Percentiles rank a stretch among this genome's conserved stretches.
Conservation (phyloP, 768 basidiomycete species). For the Mycena kentingensis region DNA sequence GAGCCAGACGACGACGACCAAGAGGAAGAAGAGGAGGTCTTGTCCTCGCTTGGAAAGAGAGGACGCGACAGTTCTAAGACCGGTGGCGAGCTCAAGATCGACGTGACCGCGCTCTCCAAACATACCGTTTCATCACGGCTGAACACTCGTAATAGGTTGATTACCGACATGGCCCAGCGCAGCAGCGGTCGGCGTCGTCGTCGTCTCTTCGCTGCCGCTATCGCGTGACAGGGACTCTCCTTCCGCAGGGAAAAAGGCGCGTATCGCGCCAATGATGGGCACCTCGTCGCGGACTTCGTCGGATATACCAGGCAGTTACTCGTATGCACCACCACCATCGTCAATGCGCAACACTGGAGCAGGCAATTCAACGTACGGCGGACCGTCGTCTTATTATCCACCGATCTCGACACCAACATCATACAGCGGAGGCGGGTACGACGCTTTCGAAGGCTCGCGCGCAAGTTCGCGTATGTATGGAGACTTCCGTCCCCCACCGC, state of each 20-base stretch:
- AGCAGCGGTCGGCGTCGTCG: constrained; percentile 7
- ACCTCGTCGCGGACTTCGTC: not conserved
- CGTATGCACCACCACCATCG: constrained; percentile 13
- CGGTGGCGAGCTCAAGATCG: constrained; percentile 14
- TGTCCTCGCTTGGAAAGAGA: constrained; percentile 14
- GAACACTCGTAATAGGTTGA: constrained; percentile 3
- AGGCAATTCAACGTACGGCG: not conserved
- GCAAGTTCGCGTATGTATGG: not conserved
- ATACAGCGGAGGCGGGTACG: not conserved
- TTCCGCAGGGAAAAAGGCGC: constrained; percentile 19
- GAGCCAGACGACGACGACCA: constrained; percentile 32
- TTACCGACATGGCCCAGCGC: constrained; percentile 4
- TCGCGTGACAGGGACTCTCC: constrained; percentile 23
- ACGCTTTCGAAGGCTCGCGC: not conserved
- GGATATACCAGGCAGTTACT: constrained; percentile 9
- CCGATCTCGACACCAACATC: constrained; percentile 5
- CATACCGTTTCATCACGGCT: not conserved
- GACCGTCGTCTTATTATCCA: constrained; percentile 12
- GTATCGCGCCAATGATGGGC: constrained; percentile 19
- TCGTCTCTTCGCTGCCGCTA: constrained; percentile 13
- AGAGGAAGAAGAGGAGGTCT: constrained; percentile 31
- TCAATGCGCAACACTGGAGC: constrained; percentile 18
- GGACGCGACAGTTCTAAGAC: constrained; percentile 12
- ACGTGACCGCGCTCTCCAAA: constrained; percentile 7
- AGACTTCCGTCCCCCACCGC: constrained; percentile 6